These are phyloP conservation scores for Hypericum perforatum DNA, from an alignment of 345 rosid genomes.

Conservation along the genomic window DNA sequence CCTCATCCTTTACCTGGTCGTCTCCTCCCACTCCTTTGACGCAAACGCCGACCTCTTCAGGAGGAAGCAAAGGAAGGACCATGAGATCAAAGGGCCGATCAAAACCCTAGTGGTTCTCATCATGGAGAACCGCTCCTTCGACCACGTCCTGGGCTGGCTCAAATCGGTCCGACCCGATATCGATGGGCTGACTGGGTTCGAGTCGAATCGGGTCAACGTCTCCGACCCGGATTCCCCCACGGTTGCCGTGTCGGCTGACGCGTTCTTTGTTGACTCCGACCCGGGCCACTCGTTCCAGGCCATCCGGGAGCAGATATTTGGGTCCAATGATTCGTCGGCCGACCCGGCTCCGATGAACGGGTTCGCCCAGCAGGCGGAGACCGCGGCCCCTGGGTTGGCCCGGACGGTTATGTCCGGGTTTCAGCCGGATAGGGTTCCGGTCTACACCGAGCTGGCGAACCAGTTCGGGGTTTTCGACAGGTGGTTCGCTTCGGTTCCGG, in stretches of 20 bases:
- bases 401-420: conserved; percentile 83
- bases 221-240: conserved; percentile 48
- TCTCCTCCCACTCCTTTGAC: conserved; percentile 47
- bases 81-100: conserved; percentile 68
- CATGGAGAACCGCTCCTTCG: conserved; percentile 98
- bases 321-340: conserved; percentile 42
- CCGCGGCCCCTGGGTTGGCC: conserved; percentile 52
- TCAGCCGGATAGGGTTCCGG: conserved; percentile 52
- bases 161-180: conserved; percentile 78
- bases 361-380: conserved; percentile 76
- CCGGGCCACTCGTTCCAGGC: conserved; percentile 99
- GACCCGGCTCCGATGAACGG: conserved; percentile 77
- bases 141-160: conserved; percentile 93
- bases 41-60: conserved; percentile 11
- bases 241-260: conserved; percentile 64
- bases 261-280: conserved; percentile 78
- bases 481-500: conserved; percentile 98
- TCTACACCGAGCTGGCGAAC: conserved; percentile 70
- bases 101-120: conserved; percentile 83
- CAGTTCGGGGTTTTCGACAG: conserved; percentile 86
- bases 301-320: conserved; percentile 91
- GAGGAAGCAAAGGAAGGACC: conserved; percentile 25
- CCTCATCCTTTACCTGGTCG: conserved; percentile 37
- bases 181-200: conserved; percentile 70
- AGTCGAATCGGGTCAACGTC: conserved; percentile 48